Evolutionary conservation across 164 flowering plant genomes (phyloP).

Genomic region (Berberis thunbergii): DNA sequence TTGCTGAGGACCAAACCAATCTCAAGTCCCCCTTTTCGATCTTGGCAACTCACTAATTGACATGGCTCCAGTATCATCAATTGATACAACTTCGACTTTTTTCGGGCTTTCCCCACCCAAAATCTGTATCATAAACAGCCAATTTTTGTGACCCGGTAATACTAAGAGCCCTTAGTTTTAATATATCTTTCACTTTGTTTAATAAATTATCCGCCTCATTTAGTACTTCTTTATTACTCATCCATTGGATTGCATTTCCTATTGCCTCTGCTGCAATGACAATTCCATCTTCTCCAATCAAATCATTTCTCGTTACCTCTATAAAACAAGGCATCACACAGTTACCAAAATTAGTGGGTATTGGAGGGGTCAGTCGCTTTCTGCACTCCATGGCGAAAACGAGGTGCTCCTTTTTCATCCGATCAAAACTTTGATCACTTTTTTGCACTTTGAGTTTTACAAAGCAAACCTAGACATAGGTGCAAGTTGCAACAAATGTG

Average conservation of each 20-base stretch:
- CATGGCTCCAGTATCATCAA: not conserved
- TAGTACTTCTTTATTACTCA: not conserved
- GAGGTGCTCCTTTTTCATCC: not conserved
- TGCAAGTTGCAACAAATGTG: not conserved
- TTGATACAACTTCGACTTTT: not conserved
- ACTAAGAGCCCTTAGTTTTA: not conserved
- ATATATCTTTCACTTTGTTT: not conserved
- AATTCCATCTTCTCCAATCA: constrained; percentile 1
- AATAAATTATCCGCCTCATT: not conserved
- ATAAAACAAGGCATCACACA: not conserved
- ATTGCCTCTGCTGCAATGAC: not conserved
- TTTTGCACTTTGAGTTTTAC: not conserved
- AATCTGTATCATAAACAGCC: not conserved
- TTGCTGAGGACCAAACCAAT: not conserved
- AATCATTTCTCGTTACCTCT: not conserved
- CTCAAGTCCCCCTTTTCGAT: not conserved
- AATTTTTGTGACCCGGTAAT: not conserved
- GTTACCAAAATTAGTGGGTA: not conserved
- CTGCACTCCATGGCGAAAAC: not conserved
- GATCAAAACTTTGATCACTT: not conserved
- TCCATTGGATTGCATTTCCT: not conserved
- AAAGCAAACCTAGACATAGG: constrained; percentile 1
- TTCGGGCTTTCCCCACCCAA: not conserved
- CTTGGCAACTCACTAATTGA: not conserved
- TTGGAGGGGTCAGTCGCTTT: too few relatives aligned